Evolutionary conservation across 1,284 basidiomycete genomes (phyloP), one percentile per base, ranked within the genome.

Genomic region (Macrocybe sp.): DNA sequence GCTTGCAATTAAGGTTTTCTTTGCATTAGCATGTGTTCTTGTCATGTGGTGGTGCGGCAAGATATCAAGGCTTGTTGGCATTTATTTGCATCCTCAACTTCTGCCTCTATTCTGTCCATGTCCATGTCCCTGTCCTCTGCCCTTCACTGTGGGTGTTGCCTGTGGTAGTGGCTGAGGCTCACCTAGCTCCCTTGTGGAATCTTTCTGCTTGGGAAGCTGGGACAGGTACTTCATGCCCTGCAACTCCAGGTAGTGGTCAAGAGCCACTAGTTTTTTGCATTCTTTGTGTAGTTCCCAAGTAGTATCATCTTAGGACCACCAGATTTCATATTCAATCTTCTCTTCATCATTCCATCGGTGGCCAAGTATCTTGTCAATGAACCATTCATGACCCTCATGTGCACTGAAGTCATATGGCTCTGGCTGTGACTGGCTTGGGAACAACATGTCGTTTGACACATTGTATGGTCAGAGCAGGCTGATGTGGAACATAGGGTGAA

Each of bases 211-310:
- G 8, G 34, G 34, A n/a, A 36, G 34, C 8, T 36, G 8, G n/a
- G 34, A 8, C 8, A 8, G n/a, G n/a, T 36, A n/a, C n/a, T 8
- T 36, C 8, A 36, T 36, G 34, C 34, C 34, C n/a, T 36, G 34
- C n/a, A 36, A n/a, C n/a, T n/a, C n/a, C 8, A 36, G 34, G n/a
- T 36, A 36, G 8, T n/a, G 8, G 34, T 36, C 34, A 8, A 36
- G n/a, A 8, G 34, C 34, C 34, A n/a, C 8, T 36, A 36, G n/a
- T 8, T n/a, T n/a, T 36, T n/a, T 36, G 22, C 48, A 51, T 9
- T 43, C 35, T 6, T 28, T 7, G 3, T 45, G 49, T 1, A 54
- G 53, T 46, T 67, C 65, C 65, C 65, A 67, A 0, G 62, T 63
- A 0, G 48, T 51, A 38, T 66, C 60, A 1, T 59, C 60, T 1